Percentiles rank a stretch among this genome's conserved stretches.
These are phyloP conservation scores for Parietichytrium sp. DNA, from an alignment of 108 stramenopile species.

Conservation along the genomic window DNA sequence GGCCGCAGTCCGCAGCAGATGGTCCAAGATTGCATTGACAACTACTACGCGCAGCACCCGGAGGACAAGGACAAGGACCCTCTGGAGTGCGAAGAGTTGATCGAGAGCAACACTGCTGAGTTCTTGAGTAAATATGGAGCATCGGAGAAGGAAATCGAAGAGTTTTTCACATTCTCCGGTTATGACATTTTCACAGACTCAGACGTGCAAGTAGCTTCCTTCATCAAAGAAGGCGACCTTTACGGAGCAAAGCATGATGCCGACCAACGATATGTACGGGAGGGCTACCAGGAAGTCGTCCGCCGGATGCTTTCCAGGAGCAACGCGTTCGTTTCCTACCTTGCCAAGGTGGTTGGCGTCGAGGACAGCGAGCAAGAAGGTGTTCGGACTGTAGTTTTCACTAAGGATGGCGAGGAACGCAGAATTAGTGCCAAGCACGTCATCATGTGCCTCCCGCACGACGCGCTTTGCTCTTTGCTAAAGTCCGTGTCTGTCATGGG, in stretches of 20 bases:
- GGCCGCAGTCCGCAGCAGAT: not conserved
- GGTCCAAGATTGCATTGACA: not conserved
- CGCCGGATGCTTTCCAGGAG: not conserved
- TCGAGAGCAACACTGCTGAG: not conserved
- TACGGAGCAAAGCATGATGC: slow-evolving; percentile 2
- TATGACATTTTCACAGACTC: slow-evolving; percentile 24
- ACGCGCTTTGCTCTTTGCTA: not conserved
- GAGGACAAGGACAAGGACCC: not conserved
- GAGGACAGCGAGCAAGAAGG: slow-evolving; percentile 13
- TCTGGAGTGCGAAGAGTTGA: not conserved
- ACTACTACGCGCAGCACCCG: not conserved
- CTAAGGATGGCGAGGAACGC: not conserved
- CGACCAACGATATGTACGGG: slow-evolving; percentile 25
- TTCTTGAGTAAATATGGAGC: slow-evolving; percentile 24
- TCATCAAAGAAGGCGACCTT: not conserved
- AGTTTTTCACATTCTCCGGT: not conserved
- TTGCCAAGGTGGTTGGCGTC: not conserved
- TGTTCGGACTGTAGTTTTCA: not conserved
- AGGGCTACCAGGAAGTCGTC: slow-evolving; percentile 15
- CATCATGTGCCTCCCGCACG: slow-evolving; percentile 9
- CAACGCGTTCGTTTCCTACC: not conserved
- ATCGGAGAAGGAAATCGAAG: not conserved
- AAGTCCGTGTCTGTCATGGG: not conserved
- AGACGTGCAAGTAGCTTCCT: not conserved
- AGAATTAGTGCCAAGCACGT: slow-evolving; percentile 9